Evolutionary conservation across 108 stramenopile species (phyloP).

Genomic region (Schizochytrium sp.): DNA sequence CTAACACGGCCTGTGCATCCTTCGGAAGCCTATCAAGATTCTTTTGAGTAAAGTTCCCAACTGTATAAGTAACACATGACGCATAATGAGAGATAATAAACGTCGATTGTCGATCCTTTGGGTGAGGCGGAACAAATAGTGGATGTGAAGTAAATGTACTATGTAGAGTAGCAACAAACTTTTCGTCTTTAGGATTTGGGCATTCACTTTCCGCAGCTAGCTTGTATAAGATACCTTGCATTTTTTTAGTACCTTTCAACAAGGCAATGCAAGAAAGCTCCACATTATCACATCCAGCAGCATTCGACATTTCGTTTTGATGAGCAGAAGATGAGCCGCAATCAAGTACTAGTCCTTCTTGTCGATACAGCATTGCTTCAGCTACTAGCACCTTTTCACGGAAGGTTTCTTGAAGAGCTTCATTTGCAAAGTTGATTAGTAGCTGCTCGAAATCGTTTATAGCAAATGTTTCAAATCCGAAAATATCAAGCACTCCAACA

Average conservation of each 20-base stretch:
- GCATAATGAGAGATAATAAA: conserved; percentile 66
- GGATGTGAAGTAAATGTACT: no score
- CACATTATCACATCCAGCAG: no score
- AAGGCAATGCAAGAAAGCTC: neutral
- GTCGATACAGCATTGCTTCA: conserved; percentile 40
- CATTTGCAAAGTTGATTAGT: conserved; percentile 67
- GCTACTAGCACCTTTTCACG: conserved; percentile 38
- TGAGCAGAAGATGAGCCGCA: neutral
- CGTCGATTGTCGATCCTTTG: neutral
- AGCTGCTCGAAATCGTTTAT: conserved; percentile 63
- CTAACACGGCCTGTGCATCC: conserved; percentile 52
- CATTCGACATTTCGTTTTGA: no score
- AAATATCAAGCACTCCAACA: conserved; percentile 64
- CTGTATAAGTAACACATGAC: conserved; percentile 56
- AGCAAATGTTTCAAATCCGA: conserved; percentile 65
- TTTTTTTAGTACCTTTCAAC: neutral
- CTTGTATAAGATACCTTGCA: conserved; percentile 32
- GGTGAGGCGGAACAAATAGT: conserved; percentile 21
- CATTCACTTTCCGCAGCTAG: conserved; percentile 45
- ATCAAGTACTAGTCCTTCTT: conserved; percentile 49
- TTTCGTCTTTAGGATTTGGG: conserved; percentile 37
- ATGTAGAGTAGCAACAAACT: neutral
- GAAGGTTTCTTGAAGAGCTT: conserved; percentile 61
- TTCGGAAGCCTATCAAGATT: conserved; percentile 65
- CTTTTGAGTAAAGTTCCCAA: conserved; percentile 66